Base-by-base conservation (phyloP, 345 rosid species). In the Chamaenerion angustifolium region DNA sequence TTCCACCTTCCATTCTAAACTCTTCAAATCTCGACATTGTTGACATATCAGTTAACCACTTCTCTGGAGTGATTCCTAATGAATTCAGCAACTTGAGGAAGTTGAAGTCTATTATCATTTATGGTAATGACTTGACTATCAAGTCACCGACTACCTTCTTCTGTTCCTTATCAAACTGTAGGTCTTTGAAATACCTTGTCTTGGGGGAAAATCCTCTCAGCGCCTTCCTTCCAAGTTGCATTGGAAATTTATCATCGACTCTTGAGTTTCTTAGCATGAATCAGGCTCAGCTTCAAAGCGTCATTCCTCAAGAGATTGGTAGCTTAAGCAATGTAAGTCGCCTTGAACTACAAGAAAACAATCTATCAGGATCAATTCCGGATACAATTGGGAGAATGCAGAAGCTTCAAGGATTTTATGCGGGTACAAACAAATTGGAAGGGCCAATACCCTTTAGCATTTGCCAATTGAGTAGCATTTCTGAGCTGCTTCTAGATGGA, bases 331-430 rank as follows among this genome's bases (percentile, higher is more conserved):
- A 31, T 53, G 43, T 61, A 15, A 27, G 13, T 18, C 11, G 2
- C 6, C 47, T 54, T 10, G 4, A 11, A 2, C 16, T 42, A 12
- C 10, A 15, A 11, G 13, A 10, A 1, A 64, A 57, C 3, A 6
- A 40, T 4, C 41, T 60, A 43, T 8, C 48, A 2, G 40, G 64
- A 10, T 25, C 52, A n/a, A 46, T 60, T 40, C 58, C 64, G 1
- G 18, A 10, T 7, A 40, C 19, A 0, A 8, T 52, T 9, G 11
- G 35, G 8, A 13, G 18, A 0, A 35, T 17, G 8, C 1, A 19
- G 13, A 45, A 44, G 13, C 16, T 55, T 35, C 58, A 44, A 44
- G 25, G 41, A 3, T 25, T 55, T 0, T 27, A 44, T 43, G 48
- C 16, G 16, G 9, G 43, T 3, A 41, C 16, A 45, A 44, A 55